Evolutionary conservation across 768 basidiomycete species (phyloP).

Genomic region (Pleurotus citrinopileatus): DNA sequence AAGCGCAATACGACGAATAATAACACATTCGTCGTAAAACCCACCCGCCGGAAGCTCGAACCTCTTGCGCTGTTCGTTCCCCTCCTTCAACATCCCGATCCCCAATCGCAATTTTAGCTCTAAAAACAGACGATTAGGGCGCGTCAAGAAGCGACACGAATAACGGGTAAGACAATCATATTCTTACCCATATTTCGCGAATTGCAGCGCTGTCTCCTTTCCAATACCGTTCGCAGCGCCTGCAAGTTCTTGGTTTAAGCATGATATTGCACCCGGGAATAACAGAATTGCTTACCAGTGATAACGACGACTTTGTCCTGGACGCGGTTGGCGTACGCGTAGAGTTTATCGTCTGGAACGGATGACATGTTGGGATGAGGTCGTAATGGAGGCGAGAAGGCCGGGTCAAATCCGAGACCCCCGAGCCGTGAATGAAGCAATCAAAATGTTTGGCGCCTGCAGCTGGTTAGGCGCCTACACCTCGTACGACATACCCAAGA

Average conservation of each 20-base stretch:
- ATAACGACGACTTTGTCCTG: slow-evolving; percentile 49
- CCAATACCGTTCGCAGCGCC: slow-evolving; percentile 56
- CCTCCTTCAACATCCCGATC: slow-evolving; percentile 36
- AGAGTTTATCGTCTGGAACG: slow-evolving; percentile 45
- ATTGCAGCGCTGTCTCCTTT: slow-evolving; percentile 45
- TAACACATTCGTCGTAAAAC: slow-evolving; percentile 13
- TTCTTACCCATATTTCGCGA: slow-evolving; percentile 48
- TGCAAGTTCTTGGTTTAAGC: slow-evolving; percentile 16
- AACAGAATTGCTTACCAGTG: slow-evolving; percentile 34
- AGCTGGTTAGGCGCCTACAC: no score
- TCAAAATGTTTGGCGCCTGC: no score
- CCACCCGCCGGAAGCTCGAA: slow-evolving; percentile 29
- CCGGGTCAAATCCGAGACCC: no score
- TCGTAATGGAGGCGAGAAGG: no score
- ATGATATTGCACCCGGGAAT: neutral
- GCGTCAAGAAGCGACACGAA: neutral
- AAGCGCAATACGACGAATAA: neutral
- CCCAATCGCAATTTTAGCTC: slow-evolving; percentile 54
- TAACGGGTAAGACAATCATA: neutral
- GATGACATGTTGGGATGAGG: slow-evolving; percentile 30
- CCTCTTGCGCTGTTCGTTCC: neutral
- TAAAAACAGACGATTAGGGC: slow-evolving; percentile 16
- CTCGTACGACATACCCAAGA: no score
- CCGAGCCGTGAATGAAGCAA: no score
- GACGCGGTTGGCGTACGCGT: slow-evolving; percentile 35